These are phyloP conservation scores for Erythrobasidium hasegawianum DNA, from an alignment of 1,284 basidiomycete species.

Conservation along the genomic window DNA sequence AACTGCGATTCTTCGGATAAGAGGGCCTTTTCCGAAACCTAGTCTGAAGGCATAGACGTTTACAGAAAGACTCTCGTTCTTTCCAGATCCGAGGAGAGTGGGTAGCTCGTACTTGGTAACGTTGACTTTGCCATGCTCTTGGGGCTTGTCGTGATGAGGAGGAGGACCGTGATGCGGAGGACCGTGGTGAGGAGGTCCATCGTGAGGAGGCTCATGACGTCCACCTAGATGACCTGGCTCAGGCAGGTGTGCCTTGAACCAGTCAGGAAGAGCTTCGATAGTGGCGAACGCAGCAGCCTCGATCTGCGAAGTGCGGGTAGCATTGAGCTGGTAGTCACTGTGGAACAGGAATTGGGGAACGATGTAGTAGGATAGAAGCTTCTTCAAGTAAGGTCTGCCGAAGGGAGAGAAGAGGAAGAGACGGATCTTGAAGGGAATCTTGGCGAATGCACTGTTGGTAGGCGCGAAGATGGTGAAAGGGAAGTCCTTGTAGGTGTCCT, in stretches of 20 bases:
- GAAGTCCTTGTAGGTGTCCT: constrained; percentile 27
- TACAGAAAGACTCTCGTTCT: constrained; percentile 43
- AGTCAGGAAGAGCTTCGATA: constrained; percentile 5
- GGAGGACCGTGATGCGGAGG: not conserved
- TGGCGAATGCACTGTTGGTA: constrained; percentile 39
- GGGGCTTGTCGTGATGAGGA: not conserved
- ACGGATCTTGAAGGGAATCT: constrained; percentile 31
- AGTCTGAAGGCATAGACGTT: constrained; percentile 41
- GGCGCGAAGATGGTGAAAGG: constrained; percentile 43
- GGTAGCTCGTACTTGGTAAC: constrained; percentile 43
- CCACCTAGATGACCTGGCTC: not conserved
- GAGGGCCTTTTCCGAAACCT: constrained; percentile 39
- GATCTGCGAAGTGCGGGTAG: constrained; percentile 13
- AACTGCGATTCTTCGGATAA: constrained; percentile 37
- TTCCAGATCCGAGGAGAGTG: constrained; percentile 41
- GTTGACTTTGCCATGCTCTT: constrained; percentile 35
- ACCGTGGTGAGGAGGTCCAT: constrained; percentile 14
- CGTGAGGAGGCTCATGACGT: constrained; percentile 7
- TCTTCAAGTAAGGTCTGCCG: constrained; percentile 41
- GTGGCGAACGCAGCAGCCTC: constrained; percentile 5
- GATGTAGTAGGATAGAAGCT: constrained; percentile 43
- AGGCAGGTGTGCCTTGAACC: constrained; percentile 11
- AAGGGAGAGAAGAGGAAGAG: constrained; percentile 45
- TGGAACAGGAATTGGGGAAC: constrained; percentile 43
- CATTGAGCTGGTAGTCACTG: constrained; percentile 42